These are phyloP conservation scores for Porodaedalea pini DNA, from an alignment of 1,284 basidiomycete species.

Conservation along the genomic window DNA sequence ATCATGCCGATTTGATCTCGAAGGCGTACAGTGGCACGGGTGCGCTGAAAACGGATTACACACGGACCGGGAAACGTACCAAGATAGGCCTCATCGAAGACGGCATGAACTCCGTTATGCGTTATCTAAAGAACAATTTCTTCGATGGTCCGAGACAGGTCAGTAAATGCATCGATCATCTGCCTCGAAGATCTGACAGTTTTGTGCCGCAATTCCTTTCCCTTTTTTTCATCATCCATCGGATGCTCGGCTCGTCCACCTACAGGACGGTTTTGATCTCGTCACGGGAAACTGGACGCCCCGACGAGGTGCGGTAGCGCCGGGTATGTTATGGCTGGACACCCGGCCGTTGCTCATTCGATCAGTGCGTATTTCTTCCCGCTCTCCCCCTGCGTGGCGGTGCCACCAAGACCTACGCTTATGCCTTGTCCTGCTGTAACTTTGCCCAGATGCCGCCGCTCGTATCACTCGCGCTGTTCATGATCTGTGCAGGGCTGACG, in stretches of 20 bases:
- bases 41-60: conserved; percentile 97
- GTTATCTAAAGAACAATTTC: conserved; percentile 97
- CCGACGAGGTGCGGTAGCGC: conserved; percentile 60
- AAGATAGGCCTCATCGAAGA: conserved; percentile 80
- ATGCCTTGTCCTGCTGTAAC: background rate
- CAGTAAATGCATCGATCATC: conserved; percentile 28
- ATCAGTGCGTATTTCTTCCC: conserved; percentile 55
- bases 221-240: background rate
- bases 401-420: background rate
- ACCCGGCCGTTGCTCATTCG: conserved; percentile 76
- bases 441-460: conserved; percentile 75
- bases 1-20: conserved; percentile 92
- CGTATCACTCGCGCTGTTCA: conserved; percentile 77
- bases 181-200: background rate
- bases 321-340: conserved; percentile 73
- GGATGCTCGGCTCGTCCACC: background rate
- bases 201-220: background rate
- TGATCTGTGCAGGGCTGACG: conserved; percentile 82
- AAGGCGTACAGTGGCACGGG: conserved; percentile 94
- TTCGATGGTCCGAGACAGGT: conserved; percentile 92
- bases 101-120: conserved; percentile 80
- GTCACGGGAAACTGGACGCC: conserved; percentile 90
- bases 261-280: conserved; percentile 88
- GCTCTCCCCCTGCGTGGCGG: background rate
- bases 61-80: conserved; percentile 88